These are phyloP conservation scores for Limnomonas spitsbergensis DNA, from an alignment of 139 green algal species.

Conservation along the genomic window DNA sequence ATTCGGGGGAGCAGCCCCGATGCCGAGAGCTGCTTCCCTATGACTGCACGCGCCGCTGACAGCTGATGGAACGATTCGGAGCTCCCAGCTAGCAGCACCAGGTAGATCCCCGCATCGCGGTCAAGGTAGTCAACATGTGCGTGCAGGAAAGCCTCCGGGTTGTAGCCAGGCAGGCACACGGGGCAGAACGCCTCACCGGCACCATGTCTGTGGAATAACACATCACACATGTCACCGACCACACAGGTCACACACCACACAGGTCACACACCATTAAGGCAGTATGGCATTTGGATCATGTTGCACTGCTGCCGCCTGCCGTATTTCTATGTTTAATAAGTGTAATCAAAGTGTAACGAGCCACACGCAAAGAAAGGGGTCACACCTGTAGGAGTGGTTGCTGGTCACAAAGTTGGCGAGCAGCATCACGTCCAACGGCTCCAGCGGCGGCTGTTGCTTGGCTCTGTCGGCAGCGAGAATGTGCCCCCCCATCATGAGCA, in stretches of 20 bases:
- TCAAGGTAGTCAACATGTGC: constrained; percentile 73
- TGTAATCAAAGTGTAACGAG: background rate
- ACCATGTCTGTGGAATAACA: no score
- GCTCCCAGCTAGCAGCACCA: constrained; percentile 56
- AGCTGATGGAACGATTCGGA: constrained; percentile 45
- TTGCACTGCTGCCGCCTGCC: no score
- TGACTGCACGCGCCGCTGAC: constrained; percentile 8
- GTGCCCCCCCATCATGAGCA: constrained; percentile 45
- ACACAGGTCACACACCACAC: background rate
- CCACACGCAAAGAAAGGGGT: no score
- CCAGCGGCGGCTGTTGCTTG: constrained; percentile 33
- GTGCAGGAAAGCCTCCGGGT: constrained; percentile 75
- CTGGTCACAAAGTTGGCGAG: constrained; percentile 72
- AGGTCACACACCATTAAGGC: background rate
- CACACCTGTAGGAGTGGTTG: constrained; percentile 45
- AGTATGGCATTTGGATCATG: no score
- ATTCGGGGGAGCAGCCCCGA: constrained; percentile 30
- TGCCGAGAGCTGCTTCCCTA: constrained; percentile 17
- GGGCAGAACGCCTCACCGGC: constrained; percentile 67
- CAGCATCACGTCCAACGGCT: constrained; percentile 73
- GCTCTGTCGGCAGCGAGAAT: constrained; percentile 39
- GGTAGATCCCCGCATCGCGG: constrained; percentile 30
- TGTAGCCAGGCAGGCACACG: constrained; percentile 79
- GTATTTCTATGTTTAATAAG: no score
- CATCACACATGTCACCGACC: background rate